Base-by-base conservation (phyloP, 2,329 filamentous ascomycete species). In the Paraconiothyrium brasiliense region DNA sequence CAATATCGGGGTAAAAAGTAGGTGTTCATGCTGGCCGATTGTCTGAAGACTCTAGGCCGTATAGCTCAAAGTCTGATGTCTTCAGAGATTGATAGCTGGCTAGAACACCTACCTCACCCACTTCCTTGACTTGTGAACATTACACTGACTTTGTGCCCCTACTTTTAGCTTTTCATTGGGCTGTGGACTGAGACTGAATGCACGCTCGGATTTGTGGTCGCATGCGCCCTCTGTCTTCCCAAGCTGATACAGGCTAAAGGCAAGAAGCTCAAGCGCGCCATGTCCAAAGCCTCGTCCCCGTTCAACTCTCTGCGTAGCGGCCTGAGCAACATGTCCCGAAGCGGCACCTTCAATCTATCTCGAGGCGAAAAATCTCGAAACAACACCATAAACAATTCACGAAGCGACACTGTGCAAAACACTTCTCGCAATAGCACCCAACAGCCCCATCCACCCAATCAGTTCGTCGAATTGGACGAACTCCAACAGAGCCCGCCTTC, bases 101-200 rank as follows among this genome's bases (percentile, higher is more conserved):
- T 20, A 20, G 20, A 20, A 20, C 20, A 20, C 20, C 20, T 20
- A 20, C 20, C 20, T 20, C 20, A 20, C 20, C 20, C 20, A 20
- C 20, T 20, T 20, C 20, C 20, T 20, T 20, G 20, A 20, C 20
- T 20, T 20, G 20, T 20, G 20, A 20, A 20, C 20, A 20, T 20
- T 20, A 20, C 20, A 20, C 20, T 20, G 20, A 20, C 20, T 20
- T 20, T 20, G 20, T 20, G 20, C 20, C 20, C 20, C 20, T 20
- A 20, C 20, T 20, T 20, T 20, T 20, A 20, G 6, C 66, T 73
- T 13, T 73, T 68, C 58, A 72, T 72, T 11, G 71, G 70, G 2
- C 68, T 73, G 1, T 74, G 68, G 71, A 70, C 71, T 2, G 63
- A 68, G 43, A 64, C 64, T 13, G 72, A 74, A 58, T 65, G 70